Percentiles rank a stretch among this genome's conserved stretches.
These are phyloP conservation scores for Hygrophorus pudorinus DNA, from an alignment of 768 basidiomycete species.

Conservation along the genomic window DNA sequence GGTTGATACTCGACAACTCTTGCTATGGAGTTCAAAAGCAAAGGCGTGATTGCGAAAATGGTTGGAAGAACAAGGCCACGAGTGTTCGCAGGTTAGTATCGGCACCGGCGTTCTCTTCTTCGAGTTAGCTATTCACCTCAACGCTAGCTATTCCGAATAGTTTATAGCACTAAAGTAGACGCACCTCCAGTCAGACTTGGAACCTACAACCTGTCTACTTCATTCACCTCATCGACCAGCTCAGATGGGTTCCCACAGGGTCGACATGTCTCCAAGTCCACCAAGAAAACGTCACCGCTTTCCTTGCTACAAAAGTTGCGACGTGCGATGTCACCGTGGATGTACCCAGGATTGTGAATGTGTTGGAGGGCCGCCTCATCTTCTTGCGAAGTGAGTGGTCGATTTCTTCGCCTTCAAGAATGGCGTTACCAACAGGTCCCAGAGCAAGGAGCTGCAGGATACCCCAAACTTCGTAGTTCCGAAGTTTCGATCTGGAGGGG, in stretches of 20 bases:
- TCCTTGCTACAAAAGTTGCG: constrained; percentile 9
- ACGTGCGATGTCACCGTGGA: constrained; percentile 11
- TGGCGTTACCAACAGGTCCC: constrained; percentile 11
- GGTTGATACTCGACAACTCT: no score
- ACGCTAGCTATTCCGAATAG: no score
- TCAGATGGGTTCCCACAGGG: constrained; percentile 3
- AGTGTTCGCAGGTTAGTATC: no score
- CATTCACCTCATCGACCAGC: constrained; percentile 7
- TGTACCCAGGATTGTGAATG: constrained; percentile 12
- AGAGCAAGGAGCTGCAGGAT: constrained; percentile 13
- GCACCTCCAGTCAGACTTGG: no score
- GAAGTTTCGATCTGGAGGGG: background rate
- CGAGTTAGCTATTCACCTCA: no score
- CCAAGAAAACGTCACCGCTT: constrained; percentile 7
- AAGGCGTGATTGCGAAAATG: no score
- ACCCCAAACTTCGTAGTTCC: constrained; percentile 11
- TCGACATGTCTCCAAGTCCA: constrained; percentile 11
- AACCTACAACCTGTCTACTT: background rate
- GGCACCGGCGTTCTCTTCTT: no score
- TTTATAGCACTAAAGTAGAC: no score
- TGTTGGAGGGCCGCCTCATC: constrained; percentile 11
- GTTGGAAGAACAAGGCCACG: no score
- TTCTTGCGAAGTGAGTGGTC: constrained; percentile 7
- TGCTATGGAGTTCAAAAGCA: no score
- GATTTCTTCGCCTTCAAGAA: constrained; percentile 5